Evolutionary conservation across 257 asterid genomes (phyloP).

Genomic region (Solanum pinnatisectum): DNA sequence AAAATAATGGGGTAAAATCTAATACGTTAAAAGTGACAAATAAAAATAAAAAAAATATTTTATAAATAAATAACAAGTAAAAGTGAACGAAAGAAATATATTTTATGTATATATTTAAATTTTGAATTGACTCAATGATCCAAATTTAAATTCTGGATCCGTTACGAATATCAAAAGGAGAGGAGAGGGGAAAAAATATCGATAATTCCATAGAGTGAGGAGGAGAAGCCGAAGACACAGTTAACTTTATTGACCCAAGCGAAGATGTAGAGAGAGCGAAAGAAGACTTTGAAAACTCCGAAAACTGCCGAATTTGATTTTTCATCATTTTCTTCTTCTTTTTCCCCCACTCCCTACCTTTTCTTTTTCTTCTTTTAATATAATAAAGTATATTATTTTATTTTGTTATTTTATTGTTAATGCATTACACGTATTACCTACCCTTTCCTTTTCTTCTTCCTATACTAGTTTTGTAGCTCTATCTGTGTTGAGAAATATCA

Average conservation of each 20-base stretch:
- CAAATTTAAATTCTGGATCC: too few species aligned
- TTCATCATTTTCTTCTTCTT: constrained; percentile 8
- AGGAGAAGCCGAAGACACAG: neutral
- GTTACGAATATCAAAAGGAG: too few species aligned
- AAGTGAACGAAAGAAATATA: too few species aligned
- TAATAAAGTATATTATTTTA: neutral
- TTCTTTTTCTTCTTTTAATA: neutral
- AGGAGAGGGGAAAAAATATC: neutral
- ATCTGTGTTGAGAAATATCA: constrained; percentile 3
- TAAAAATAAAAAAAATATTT: too few species aligned
- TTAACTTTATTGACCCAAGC: constrained; percentile 5
- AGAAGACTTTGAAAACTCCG: constrained; percentile 35
- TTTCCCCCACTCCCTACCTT: neutral
- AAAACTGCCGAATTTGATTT: constrained; percentile 10
- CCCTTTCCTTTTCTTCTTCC: constrained; percentile 13
- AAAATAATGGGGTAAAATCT: too few species aligned
- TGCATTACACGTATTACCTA: constrained; percentile 24
- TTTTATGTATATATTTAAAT: too few species aligned
- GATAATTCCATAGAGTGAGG: constrained; percentile 18
- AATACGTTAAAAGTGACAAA: too few species aligned
- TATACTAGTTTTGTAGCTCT: constrained; percentile 14
- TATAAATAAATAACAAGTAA: too few species aligned
- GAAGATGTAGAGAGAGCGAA: neutral
- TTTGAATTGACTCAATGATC: too few species aligned
- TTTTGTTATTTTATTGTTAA: constrained; percentile 3